Conservation (phyloP, 2,329 filamentous ascomycete species). For the Fonsecaea pugnacius region DNA sequence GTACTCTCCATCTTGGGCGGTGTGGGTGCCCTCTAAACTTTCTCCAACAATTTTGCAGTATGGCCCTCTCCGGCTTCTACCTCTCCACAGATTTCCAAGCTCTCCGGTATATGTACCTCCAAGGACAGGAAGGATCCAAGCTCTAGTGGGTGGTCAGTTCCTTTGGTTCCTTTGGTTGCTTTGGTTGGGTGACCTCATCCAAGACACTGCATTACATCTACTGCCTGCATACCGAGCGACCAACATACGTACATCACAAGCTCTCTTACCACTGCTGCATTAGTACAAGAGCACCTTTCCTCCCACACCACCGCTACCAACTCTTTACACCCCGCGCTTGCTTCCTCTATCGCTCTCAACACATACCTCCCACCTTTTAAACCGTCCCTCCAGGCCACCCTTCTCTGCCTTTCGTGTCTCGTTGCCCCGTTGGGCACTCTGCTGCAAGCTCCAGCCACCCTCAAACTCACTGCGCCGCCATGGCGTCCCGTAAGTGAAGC, state of each 20-base stretch:
- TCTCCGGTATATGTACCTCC: neutral
- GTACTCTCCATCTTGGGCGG: neutral
- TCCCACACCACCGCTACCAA: constrained; percentile 3
- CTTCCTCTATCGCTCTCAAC: neutral
- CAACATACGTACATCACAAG: constrained; percentile 25
- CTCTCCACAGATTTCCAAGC: neutral
- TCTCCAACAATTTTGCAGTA: neutral
- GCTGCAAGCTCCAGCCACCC: neutral
- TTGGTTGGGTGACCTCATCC: constrained; percentile 25
- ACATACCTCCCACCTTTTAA: neutral
- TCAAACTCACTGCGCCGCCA: constrained; percentile 16
- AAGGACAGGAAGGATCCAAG: constrained; percentile 3
- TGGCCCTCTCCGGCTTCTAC: neutral
- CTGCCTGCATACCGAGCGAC: neutral
- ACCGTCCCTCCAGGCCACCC: constrained; percentile 4
- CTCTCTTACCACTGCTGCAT: constrained; percentile 19
- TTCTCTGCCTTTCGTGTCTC: neutral
- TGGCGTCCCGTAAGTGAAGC: constrained; percentile 42
- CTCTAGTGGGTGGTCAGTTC: constrained; percentile 6
- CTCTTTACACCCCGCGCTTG: neutral
- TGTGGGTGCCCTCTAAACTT: neutral
- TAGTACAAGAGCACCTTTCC: neutral
- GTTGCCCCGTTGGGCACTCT: constrained; percentile 2
- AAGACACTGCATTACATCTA: constrained; percentile 15
- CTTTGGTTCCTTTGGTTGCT: neutral